A percentile compares a stretch with the other conserved stretches of the same genome.
Evolutionary conservation across 495 filamentous ascomycete species (phyloP).

Genomic region (Hypoxylon lienhwacheense): DNA sequence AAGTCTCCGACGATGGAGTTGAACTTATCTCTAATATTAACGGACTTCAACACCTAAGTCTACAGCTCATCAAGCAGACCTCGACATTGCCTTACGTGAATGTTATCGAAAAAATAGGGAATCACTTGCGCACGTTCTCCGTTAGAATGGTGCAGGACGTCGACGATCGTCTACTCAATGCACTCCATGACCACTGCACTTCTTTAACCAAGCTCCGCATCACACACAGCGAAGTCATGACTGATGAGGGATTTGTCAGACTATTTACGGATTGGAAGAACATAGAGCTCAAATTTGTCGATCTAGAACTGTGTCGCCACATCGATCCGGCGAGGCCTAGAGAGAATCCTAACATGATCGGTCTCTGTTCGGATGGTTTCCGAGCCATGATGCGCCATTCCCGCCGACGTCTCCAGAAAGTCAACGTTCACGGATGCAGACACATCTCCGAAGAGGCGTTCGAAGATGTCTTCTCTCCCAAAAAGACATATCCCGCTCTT

Average conservation of each 20-base stretch:
- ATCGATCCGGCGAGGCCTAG: conserved; percentile 61
- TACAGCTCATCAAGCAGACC: conserved; percentile 61
- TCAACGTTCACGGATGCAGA: conserved; percentile 78
- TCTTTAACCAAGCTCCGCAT: conserved; percentile 75
- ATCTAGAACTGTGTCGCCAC: conserved; percentile 73
- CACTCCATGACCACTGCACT: conserved; percentile 68
- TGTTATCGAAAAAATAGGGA: conserved; percentile 62
- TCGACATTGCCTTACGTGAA: conserved; percentile 58
- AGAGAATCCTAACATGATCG: conserved; percentile 63
- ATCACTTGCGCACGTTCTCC: conserved; percentile 68
- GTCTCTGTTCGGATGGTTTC: conserved; percentile 74
- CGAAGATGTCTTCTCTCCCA: conserved; percentile 65
- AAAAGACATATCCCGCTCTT: conserved; percentile 64
- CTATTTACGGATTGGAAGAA: conserved; percentile 82
- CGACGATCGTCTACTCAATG: conserved; percentile 63
- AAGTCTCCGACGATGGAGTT: conserved; percentile 50
- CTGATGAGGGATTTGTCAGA: conserved; percentile 66
- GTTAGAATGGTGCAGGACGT: conserved; percentile 60
- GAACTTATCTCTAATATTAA: conserved; percentile 57
- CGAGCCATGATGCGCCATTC: conserved; percentile 83
- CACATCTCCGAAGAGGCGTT: conserved; percentile 71
- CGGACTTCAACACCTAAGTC: conserved; percentile 69
- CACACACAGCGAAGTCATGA: conserved; percentile 69
- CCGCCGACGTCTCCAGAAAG: conserved; percentile 56
- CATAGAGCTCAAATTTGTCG: conserved; percentile 63